A percentile compares a stretch with the other conserved stretches of the same genome.
These are phyloP conservation scores for Clitoria ternatea DNA, from an alignment of 306 rosid species.

Conservation along the genomic window DNA sequence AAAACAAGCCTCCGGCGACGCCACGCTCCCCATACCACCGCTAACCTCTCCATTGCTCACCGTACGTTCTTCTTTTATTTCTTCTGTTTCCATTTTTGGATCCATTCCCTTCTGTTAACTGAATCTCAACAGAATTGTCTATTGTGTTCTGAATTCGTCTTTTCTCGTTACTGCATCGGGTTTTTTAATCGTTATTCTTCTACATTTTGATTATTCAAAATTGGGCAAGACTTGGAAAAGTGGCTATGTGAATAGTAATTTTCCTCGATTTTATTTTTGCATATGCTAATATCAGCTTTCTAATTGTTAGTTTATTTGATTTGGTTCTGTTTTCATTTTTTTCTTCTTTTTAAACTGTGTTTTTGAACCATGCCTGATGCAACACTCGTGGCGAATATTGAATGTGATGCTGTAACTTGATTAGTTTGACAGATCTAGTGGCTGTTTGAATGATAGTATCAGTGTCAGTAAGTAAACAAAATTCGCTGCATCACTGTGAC, in stretches of 20 bases:
- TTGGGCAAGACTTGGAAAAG: neutral
- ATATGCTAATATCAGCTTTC: neutral
- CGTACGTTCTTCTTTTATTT: neutral
- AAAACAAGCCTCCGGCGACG: neutral
- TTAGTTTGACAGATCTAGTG: conserved; percentile 12
- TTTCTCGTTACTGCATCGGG: neutral
- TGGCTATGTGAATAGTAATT: neutral
- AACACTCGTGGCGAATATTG: neutral
- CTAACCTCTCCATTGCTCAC: neutral
- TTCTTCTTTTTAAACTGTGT: neutral
- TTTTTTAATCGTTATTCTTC: neutral
- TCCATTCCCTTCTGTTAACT: neutral
- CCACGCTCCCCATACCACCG: neutral
- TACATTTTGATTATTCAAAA: neutral
- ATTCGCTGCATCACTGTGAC: no score
- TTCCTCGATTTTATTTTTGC: neutral
- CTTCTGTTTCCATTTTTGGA: neutral
- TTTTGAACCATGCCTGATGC: neutral
- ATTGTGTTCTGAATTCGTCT: neutral
- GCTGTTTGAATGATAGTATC: no score
- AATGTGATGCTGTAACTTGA: neutral
- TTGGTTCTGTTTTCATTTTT: neutral
- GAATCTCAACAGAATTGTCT: neutral
- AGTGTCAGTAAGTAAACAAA: no score
- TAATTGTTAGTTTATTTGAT: neutral